phyloP scores from a whole-genome alignment of 1,284 basidiomycete genomes.

The Melampsora larici-populina region DNA sequence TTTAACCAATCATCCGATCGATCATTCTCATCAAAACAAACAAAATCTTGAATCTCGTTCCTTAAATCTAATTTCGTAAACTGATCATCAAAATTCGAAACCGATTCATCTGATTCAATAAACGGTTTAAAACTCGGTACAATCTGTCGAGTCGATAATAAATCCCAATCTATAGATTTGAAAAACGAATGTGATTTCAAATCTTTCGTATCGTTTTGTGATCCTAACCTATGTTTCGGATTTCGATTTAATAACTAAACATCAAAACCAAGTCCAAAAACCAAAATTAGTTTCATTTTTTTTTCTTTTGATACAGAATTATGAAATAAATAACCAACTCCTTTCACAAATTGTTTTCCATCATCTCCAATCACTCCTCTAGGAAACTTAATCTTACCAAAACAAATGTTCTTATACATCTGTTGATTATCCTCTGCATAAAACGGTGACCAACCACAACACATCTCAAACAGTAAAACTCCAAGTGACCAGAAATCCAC shows the following conservation, averaged over 20 bases:
- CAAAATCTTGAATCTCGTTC: slow-evolving; percentile 54
- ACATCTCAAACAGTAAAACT: slow-evolving; percentile 67
- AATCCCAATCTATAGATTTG: slow-evolving; percentile 81
- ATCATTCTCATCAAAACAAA: slow-evolving; percentile 40
- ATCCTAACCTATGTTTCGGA: slow-evolving; percentile 91
- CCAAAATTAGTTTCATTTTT: neutral
- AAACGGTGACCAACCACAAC: slow-evolving; percentile 99
- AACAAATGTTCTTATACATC: slow-evolving; percentile 95
- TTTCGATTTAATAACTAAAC: slow-evolving; percentile 84
- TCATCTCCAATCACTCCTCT: slow-evolving; percentile 95
- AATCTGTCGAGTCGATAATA: slow-evolving; percentile 80
- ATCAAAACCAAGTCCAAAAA: neutral
- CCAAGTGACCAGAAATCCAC: slow-evolving; percentile 95
- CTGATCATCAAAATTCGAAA: slow-evolving; percentile 96
- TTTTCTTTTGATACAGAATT: neutral
- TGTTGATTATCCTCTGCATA: slow-evolving; percentile 99
- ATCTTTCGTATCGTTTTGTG: slow-evolving; percentile 83
- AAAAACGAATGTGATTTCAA: slow-evolving; percentile 97
- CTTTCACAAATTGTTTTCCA: slow-evolving; percentile 99
- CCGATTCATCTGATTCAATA: slow-evolving; percentile 96
- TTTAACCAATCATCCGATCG: slow-evolving; percentile 37
- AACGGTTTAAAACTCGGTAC: slow-evolving; percentile 97
- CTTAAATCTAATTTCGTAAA: slow-evolving; percentile 84
- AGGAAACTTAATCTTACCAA: slow-evolving; percentile 96
- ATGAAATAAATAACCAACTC: slow-evolving; percentile 51